Conservation (phyloP, 441 rosid genomes). For the Syzygium malaccense region DNA sequence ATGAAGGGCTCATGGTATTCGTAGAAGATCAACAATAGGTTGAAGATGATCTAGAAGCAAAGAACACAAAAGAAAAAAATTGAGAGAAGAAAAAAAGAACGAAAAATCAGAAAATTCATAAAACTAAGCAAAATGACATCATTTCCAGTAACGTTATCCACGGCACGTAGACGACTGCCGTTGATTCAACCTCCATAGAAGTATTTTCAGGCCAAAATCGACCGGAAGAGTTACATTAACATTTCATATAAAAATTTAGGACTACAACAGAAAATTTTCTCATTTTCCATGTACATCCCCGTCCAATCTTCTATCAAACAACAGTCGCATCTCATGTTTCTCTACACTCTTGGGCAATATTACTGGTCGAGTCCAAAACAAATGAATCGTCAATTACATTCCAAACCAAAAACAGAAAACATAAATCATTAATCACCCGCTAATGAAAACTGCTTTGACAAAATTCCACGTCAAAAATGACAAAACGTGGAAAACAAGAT, state of each 20-base stretch:
- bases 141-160: neutral
- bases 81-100: no score
- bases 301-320: neutral
- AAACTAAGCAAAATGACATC: neutral
- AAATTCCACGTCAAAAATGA: no score
- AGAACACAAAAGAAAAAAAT: neutral
- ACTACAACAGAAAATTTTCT: neutral
- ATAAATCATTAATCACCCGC: no score
- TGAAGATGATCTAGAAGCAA: neutral
- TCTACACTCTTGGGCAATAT: neutral
- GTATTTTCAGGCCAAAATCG: neutral
- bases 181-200: neutral
- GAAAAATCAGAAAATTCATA: neutral
- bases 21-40: no score
- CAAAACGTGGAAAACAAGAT: no score
- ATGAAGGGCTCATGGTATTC: no score
- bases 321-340: neutral
- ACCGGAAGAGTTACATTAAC: neutral
- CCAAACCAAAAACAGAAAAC: no score
- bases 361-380: no score
- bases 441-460: no score
- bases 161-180: fast-evolving
- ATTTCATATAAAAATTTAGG: neutral
- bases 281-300: neutral
- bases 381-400: no score